Evolutionary conservation across 1,284 basidiomycete genomes (phyloP).

Genomic region (Tetrapyrgos nigripes): DNA sequence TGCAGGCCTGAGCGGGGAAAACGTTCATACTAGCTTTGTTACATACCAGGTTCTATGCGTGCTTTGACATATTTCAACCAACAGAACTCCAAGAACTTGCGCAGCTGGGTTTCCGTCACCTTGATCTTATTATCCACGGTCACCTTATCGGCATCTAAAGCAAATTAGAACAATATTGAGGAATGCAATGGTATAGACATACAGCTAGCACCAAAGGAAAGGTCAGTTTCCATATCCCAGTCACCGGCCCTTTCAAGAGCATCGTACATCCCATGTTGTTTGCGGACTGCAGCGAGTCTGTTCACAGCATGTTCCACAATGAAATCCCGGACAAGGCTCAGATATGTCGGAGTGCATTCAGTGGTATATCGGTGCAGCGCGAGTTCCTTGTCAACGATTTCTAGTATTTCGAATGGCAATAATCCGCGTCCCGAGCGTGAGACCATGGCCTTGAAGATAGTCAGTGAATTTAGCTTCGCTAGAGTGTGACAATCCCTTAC

Average conservation of each 20-base stretch:
- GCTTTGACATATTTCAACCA: conserved; percentile 94
- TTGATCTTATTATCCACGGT: conserved; percentile 91
- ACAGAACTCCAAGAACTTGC: conserved; percentile 84
- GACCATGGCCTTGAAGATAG: conserved; percentile 60
- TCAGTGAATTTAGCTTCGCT: neutral
- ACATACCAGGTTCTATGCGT: conserved; percentile 89
- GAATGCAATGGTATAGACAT: conserved; percentile 25
- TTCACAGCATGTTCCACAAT: conserved; percentile 74
- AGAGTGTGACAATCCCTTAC: conserved; percentile 50
- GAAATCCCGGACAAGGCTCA: conserved; percentile 80
- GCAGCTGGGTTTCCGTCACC: conserved; percentile 85
- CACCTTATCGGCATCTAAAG: conserved; percentile 63
- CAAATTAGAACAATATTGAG: conserved; percentile 9
- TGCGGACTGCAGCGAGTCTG: conserved; percentile 74
- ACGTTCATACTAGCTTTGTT: neutral
- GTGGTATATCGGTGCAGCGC: conserved; percentile 64
- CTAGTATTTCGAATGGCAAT: conserved; percentile 88
- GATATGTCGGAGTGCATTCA: conserved; percentile 81
- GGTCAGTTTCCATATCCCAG: conserved; percentile 81
- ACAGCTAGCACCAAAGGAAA: conserved; percentile 80
- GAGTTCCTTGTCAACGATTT: conserved; percentile 75
- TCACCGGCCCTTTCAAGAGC: conserved; percentile 79
- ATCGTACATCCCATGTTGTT: conserved; percentile 85
- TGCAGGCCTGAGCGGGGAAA: conserved; percentile 9
- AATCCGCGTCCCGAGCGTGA: conserved; percentile 67